phyloP scores from a whole-genome alignment of 148 eudicot genomes.

The Camellia sinensis region DNA sequence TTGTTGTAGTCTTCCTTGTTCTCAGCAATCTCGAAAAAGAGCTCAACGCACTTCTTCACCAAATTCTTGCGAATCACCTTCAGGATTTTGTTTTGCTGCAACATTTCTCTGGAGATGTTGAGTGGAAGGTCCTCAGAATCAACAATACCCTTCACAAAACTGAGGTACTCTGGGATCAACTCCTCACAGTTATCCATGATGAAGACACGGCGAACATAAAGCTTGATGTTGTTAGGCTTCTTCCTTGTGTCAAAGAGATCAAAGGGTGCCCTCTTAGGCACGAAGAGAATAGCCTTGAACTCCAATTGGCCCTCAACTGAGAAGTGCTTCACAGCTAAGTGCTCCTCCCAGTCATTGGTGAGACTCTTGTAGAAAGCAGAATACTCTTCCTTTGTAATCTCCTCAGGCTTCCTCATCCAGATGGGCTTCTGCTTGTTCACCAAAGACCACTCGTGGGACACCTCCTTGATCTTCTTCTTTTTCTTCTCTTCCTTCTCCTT shows the following conservation, averaged over 20 bases:
- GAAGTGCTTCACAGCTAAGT: background rate
- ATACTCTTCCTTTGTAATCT: slow-evolving; percentile 25
- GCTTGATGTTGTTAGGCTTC: slow-evolving; percentile 32
- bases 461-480: slow-evolving; percentile 29
- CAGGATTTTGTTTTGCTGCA: slow-evolving; percentile 18
- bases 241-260: slow-evolving; percentile 25
- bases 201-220: slow-evolving; percentile 28
- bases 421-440: slow-evolving; percentile 28
- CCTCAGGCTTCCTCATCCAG: slow-evolving; percentile 30
- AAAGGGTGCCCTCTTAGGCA: slow-evolving; percentile 14
- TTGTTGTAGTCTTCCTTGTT: slow-evolving; percentile 15
- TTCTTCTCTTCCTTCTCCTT: slow-evolving; percentile 30
- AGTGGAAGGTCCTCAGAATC: slow-evolving; percentile 16
- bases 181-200: slow-evolving; percentile 19
- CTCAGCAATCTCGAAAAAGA: slow-evolving; percentile 27
- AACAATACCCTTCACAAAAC: slow-evolving; percentile 12
- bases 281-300: slow-evolving; percentile 12
- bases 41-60: slow-evolving; percentile 27
- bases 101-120: slow-evolving; percentile 11
- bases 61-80: slow-evolving; percentile 26
- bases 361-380: slow-evolving; percentile 32
- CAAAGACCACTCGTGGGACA: slow-evolving; percentile 26
- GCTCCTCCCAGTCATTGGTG: slow-evolving; percentile 16
- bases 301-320: slow-evolving; percentile 8
- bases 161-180: slow-evolving; percentile 9